Percentiles rank a stretch among this genome's conserved stretches.
Conservation (phyloP, 768 basidiomycete genomes). For the Wakefieldia striispora region DNA sequence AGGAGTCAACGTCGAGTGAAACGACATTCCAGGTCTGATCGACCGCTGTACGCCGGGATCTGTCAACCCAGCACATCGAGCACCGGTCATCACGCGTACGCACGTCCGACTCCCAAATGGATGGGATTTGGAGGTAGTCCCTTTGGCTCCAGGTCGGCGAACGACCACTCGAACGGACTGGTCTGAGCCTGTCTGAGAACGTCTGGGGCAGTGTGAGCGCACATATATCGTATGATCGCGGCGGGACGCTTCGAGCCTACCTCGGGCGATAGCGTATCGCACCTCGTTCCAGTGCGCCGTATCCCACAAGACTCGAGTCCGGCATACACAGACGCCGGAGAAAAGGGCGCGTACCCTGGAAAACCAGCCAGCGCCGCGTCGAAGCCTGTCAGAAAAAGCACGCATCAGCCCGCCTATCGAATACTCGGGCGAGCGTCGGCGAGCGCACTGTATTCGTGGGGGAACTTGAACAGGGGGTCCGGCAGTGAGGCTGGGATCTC, state of each 20-base stretch:
- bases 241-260: neutral
- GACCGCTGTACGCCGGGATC: slow-evolving; percentile 1
- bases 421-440: neutral
- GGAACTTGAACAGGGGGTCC: slow-evolving; percentile 27
- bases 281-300: neutral
- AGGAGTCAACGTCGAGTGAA: slow-evolving; percentile 12
- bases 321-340: neutral
- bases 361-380: slow-evolving; percentile 19
- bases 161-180: neutral
- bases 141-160: neutral
- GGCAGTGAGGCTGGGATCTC: slow-evolving; percentile 25
- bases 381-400: slow-evolving; percentile 15
- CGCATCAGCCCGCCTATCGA: neutral
- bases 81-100: neutral
- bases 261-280: neutral
- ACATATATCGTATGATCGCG: neutral
- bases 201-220: neutral
- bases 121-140: slow-evolving; percentile 17
- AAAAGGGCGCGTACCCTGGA: slow-evolving; percentile 18
- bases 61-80: too few species aligned
- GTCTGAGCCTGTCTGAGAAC: neutral
- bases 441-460: slow-evolving; percentile 21
- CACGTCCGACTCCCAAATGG: slow-evolving; percentile 14
- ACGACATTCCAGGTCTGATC: slow-evolving; percentile 3
- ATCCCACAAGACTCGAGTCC: neutral